Base-by-base conservation (phyloP, 306 rosid species). In the Begonia fuchsioides region DNA sequence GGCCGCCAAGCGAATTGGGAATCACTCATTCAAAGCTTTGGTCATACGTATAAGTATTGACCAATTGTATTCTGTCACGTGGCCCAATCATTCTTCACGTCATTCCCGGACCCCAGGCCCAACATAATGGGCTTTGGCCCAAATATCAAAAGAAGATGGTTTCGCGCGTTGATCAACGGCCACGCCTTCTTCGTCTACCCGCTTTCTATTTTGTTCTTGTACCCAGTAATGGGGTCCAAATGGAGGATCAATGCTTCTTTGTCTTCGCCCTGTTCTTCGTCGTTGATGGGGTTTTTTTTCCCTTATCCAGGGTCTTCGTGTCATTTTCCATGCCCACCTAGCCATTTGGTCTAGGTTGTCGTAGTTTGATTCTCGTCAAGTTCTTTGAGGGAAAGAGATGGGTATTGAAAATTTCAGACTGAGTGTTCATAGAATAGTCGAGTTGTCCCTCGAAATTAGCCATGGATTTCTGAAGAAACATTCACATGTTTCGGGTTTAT, bases 331-430 rank as follows among this genome's bases (percentile, higher is more conserved):
- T 26, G 7, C 35, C 35, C 35, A 26, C 35, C 35, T 26, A 4
- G 8, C 35, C 35, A 26, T 26, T 45, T 32, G 44, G 15, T 18
- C 12, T 20, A 45, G 46, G 10, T 66, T 14, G 26, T 58, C 38
- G 9, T n/a, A 13, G 61, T 40, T 46, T 8, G 39, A 49, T 17
- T 48, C 54, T 38, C 5, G 39, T 47, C 38, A 39, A 2, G 38
- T 17, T 56, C 10, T 46, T 10, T 46, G 10, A 13, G 15, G 53
- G 17, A 58, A 20, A 68, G 64, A 62, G 20, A 90, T 90, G 95
- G 79, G 71, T 50, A 52, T 81, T 50, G 76, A 71, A 52, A 77
- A 65, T 19, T 49, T 78, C 64, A 65, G 59, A 40, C 40, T 65
- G 68, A 55, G 49, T 51, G 53, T 62, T 26, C 68, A 54, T 57